Conservation (phyloP, 2,329 filamentous ascomycete species). For the Byssochlamys sp. region DNA sequence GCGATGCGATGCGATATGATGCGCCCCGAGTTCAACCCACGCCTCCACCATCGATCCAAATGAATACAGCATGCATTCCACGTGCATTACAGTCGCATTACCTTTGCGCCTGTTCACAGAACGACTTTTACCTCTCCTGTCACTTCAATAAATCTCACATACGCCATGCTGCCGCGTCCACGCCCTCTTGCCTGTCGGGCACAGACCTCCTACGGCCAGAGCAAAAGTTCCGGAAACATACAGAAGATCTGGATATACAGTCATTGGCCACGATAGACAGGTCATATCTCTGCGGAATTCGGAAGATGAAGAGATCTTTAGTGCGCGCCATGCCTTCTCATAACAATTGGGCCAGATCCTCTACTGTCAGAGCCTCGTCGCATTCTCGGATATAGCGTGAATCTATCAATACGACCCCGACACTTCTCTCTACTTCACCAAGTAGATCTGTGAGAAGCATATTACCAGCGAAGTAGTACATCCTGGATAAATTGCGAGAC, state of each 20-base stretch:
- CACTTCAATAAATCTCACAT: background rate
- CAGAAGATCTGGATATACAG: no score
- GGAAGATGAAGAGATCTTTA: background rate
- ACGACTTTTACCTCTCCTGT: background rate
- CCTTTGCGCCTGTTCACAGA: background rate
- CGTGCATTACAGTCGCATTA: background rate
- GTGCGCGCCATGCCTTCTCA: background rate
- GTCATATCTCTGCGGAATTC: no score
- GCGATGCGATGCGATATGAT: background rate
- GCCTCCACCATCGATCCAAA: background rate
- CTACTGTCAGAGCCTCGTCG: background rate
- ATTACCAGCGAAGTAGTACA: no score
- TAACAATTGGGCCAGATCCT: background rate
- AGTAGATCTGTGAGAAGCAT: no score
- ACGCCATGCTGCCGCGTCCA: background rate
- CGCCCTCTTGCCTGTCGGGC: background rate
- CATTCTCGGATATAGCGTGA: no score
- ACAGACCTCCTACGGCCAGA: background rate
- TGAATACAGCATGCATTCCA: background rate
- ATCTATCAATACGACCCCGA: no score
- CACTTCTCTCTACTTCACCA: no score
- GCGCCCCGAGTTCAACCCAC: background rate
- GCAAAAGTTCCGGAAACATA: background rate
- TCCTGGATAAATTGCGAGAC: no score
- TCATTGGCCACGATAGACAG: no score